Evolutionary conservation across 164 flowering plant genomes (phyloP), one percentile per base, ranked within the genome.

Genomic region (Chimonanthus praecox): DNA sequence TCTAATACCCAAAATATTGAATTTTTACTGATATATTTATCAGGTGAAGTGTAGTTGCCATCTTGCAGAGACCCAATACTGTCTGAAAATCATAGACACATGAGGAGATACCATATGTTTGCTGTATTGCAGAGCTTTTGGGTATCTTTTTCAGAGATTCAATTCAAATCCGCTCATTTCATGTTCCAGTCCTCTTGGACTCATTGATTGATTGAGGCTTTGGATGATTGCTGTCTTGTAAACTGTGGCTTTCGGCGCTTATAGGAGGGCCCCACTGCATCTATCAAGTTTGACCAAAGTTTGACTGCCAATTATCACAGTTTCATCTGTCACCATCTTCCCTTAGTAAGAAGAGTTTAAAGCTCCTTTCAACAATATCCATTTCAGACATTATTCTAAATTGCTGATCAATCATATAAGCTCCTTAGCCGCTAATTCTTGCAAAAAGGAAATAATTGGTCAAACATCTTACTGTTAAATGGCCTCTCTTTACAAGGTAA

Each of bases 71-170:
- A 33, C 33, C 33, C 33, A 33, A 33, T 33, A 1, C 33, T 33
- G 33, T 33, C 33, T 33, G 33, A 33, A 33, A 33, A 33, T 33
- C 0, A 33, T 33, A 33, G 33, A 33, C 33, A 33, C 33, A 33
- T 33, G 33, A 33, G 33, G 33, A 33, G 33, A 33, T 33, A 33
- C 33, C 33, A 1, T 33, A 33, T 58, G 18, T 54, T 70, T 68
- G 16, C 65, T 54, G 21, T 69, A 10, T 77, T 63, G 21, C 21
- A 9, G 44, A 60, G 68, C 47, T 50, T 77, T 50, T 20, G 47
- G 62, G 66, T 63, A 43, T 3, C 4, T 63, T 50, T 7, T 8
- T 63, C 43, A n/a, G 46, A 33, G 44, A 63, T 63, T 63, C 66
- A 20, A 63, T 45, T 67, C 70, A 67, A 67, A 67, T 48, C 51